phyloP scores from a whole-genome alignment of 805 yeast species.

The Candida hungchunana region DNA sequence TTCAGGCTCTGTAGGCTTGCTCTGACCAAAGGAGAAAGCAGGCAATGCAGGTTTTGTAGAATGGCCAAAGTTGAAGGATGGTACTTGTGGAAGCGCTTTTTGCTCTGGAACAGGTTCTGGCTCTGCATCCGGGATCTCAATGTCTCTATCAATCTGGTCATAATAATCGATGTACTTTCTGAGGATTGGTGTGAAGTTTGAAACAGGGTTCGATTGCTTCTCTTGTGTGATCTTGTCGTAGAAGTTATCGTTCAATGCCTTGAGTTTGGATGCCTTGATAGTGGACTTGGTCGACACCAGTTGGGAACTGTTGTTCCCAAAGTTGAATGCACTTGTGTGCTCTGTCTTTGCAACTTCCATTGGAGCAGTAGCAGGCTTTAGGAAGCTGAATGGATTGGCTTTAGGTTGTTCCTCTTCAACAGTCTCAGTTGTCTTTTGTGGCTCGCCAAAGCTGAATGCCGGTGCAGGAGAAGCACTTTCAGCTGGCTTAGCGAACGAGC shows the following conservation, averaged over 20 bases:
- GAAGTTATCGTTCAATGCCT: slow-evolving; percentile 64
- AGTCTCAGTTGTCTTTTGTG: slow-evolving; percentile 1
- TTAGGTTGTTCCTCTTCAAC: slow-evolving; percentile 10
- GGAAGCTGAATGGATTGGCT: slow-evolving; percentile 12
- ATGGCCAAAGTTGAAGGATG: slow-evolving; percentile 16
- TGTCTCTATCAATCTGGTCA: slow-evolving; percentile 32
- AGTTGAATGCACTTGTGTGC: background rate
- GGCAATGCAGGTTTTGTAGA: slow-evolving; percentile 10
- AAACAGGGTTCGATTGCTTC: slow-evolving; percentile 41
- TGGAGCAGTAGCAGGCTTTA: slow-evolving; percentile 2
- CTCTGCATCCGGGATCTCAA: slow-evolving; percentile 18
- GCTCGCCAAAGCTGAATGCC: slow-evolving; percentile 10
- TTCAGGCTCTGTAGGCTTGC: background rate
- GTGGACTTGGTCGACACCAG: slow-evolving; percentile 16
- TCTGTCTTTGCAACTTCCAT: background rate
- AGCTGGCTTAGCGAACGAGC: slow-evolving; percentile 9
- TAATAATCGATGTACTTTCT: slow-evolving; percentile 56
- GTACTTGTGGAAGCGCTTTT: slow-evolving; percentile 18
- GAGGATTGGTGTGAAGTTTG: slow-evolving; percentile 51
- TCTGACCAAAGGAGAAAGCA: slow-evolving; percentile 11
- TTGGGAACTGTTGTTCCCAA: background rate
- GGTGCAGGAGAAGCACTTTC: slow-evolving; percentile 7
- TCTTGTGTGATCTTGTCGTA: slow-evolving; percentile 42
- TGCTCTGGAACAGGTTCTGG: slow-evolving; percentile 5
- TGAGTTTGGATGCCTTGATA: slow-evolving; percentile 45